A percentile compares a stretch with the other conserved stretches of the same genome.
Evolutionary conservation across 2,329 filamentous ascomycete species (phyloP).

Genomic region (Westerdykella ornata): DNA sequence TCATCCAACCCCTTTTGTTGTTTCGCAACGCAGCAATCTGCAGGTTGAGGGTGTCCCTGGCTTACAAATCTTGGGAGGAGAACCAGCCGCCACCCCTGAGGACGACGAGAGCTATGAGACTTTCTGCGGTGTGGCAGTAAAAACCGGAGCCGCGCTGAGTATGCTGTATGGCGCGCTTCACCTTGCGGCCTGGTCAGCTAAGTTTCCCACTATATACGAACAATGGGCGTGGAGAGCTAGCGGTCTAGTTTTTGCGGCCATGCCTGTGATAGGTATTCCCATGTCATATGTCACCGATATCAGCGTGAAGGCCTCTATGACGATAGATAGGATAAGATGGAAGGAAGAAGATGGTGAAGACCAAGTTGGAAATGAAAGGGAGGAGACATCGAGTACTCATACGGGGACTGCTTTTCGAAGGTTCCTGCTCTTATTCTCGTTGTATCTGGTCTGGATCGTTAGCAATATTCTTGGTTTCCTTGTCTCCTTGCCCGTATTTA

Average conservation of each 20-base stretch:
- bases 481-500: background rate
- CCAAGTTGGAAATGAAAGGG: background rate
- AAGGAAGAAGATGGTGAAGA: constrained; percentile 15
- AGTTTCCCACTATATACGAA: constrained; percentile 19
- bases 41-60: constrained; percentile 8
- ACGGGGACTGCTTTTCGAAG: too few relatives aligned
- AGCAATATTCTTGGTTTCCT: background rate
- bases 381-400: too few relatives aligned
- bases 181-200: constrained; percentile 16
- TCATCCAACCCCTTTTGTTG: constrained; percentile 1
- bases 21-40: constrained; percentile 9
- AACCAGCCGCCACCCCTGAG: too few relatives aligned
- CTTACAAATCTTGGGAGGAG: too few relatives aligned
- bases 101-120: background rate
- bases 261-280: background rate
- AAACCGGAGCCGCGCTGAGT: background rate
- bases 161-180: constrained; percentile 20
- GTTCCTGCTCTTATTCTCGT: background rate
- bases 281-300: constrained; percentile 9
- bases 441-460: background rate
- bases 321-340: constrained; percentile 11
- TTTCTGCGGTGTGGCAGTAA: background rate
- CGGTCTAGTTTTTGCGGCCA: background rate
- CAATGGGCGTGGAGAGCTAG: constrained; percentile 14
- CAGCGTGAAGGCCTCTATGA: constrained; percentile 16